These are phyloP conservation scores for Apophysomyces variabilis DNA, from an alignment of 371 early-diverging fungal genomes.

Conservation along the genomic window DNA sequence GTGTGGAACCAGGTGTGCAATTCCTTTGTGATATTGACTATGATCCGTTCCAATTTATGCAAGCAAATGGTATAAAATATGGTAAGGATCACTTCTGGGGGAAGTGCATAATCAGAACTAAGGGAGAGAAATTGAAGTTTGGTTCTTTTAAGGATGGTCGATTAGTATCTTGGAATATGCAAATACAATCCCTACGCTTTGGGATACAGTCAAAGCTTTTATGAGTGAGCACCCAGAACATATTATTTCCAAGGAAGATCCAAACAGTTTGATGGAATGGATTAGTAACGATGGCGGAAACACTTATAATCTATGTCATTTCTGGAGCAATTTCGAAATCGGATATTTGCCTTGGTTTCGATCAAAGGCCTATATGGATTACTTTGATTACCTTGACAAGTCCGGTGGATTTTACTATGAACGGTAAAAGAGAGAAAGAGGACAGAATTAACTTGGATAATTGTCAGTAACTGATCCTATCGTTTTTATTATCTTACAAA, in stretches of 20 bases:
- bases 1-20: constrained; percentile 91
- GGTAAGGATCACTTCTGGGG: constrained; percentile 36
- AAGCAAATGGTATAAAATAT: constrained; percentile 81
- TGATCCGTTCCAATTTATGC: constrained; percentile 89
- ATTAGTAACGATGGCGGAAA: constrained; percentile 44
- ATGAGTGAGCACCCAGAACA: constrained; percentile 49
- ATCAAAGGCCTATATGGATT: constrained; percentile 66
- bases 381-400: constrained; percentile 84
- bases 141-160: constrained; percentile 53
- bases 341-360: constrained; percentile 75
- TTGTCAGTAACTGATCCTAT: background rate
- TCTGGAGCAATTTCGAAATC: constrained; percentile 72
- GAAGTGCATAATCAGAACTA: background rate
- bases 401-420: constrained; percentile 95
- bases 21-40: constrained; percentile 87
- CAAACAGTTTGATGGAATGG: constrained; percentile 39
- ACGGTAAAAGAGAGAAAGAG: constrained; percentile 41
- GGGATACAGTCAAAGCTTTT: constrained; percentile 72
- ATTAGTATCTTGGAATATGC: constrained; percentile 80
- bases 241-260: constrained; percentile 48
- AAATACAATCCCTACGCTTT: constrained; percentile 86
- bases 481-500: constrained; percentile 1
- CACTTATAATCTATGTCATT: constrained; percentile 71
- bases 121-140: too few species aligned
- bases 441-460: too few species aligned